Evolutionary conservation across 768 basidiomycete genomes (phyloP), one percentile per base, ranked within the genome.

Genomic region (Kwoniella sp.): DNA sequence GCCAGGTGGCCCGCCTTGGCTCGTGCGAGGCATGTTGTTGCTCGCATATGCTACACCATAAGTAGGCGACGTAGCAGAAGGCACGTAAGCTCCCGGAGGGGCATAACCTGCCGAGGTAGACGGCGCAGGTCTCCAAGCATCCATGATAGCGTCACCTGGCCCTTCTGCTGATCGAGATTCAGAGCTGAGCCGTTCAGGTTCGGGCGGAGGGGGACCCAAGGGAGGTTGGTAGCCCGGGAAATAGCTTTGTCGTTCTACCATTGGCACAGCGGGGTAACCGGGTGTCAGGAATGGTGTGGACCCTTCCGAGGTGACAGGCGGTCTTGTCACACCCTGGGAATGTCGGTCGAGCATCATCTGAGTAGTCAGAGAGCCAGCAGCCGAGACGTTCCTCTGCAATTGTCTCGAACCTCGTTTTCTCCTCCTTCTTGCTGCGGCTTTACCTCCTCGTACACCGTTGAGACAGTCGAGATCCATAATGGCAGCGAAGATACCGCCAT

Each of bases 81-180:
- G 74, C 13, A 63, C 67, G 47, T 63, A 67, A 4, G 52, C 41
- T 2, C 66, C 63, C 9, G 72, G 60, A 23, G 69, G 59, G 7
- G 38, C 53, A 55, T 70, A 72, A 17, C 69, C 71, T 4, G 61
- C 29, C 28, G 53, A 41, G 37, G 48, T 37, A 34, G 26, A 29
- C 41, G 63, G n/a, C 20, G 68, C 51, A 15, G 74, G 68, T 31
- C 55, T 34, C 91, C 92, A 95, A n/a, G 94, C 91, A 47, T 88
- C 89, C 92, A 97, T 95, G 75, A 97, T 96, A 69, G 84, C 90
- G 13, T 91, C 89, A 20, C 83, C 84, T 60, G 82, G 84, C n/a
- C 90, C 71, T 89, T 89, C 89, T 48, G 91, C 89, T 73, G 91
- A 89, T 34, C 66, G 30, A 0, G 66, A 67, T 34, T 75, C 74